Percentiles rank a stretch among this genome's conserved stretches.
Conservation (phyloP, 192 early-diverging fungal genomes). For the Mortierella alpina region DNA sequence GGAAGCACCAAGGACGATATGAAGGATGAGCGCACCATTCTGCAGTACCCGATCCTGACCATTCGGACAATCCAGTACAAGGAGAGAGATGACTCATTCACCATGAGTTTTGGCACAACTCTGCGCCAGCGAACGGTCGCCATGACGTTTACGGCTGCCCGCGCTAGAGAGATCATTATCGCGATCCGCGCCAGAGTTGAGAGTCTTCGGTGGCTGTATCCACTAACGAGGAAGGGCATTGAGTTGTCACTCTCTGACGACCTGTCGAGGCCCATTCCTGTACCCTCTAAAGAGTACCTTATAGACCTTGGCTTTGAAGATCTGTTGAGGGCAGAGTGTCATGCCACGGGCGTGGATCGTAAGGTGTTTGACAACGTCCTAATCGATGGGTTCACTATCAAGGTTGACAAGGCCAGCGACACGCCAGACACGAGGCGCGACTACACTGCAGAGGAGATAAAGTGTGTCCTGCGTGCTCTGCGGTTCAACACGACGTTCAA, state of each 20-base stretch:
- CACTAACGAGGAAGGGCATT: conserved; percentile 37
- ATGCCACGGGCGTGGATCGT: conserved; percentile 34
- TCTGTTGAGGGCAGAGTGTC: conserved; percentile 28
- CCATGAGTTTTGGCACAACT: conserved; percentile 40
- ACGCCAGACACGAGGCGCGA: conserved; percentile 18
- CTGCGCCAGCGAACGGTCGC: conserved; percentile 44
- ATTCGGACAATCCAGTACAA: conserved; percentile 39
- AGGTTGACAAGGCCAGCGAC: conserved; percentile 16
- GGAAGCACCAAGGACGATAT: conserved; percentile 46
- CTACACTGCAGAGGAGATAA: conserved; percentile 48
- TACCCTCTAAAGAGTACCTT: conserved; percentile 40
- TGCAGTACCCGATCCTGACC: conserved; percentile 44
- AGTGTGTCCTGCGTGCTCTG: conserved; percentile 37
- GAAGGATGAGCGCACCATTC: conserved; percentile 49
- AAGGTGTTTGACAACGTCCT: conserved; percentile 26
- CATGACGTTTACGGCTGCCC: conserved; percentile 43
- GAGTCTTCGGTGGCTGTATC: conserved; percentile 47
- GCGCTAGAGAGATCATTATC: conserved; percentile 45
- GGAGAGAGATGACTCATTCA: conserved; percentile 42
- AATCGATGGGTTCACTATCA: conserved; percentile 21
- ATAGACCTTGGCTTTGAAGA: conserved; percentile 45
- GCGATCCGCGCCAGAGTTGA: conserved; percentile 44
- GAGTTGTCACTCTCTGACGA: conserved; percentile 34
- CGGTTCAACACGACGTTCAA: conserved; percentile 52
- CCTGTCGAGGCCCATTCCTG: conserved; percentile 34